These are phyloP conservation scores for Gracilaria domingensis DNA, from an alignment of 23 red algal genomes.

Conservation along the genomic window DNA sequence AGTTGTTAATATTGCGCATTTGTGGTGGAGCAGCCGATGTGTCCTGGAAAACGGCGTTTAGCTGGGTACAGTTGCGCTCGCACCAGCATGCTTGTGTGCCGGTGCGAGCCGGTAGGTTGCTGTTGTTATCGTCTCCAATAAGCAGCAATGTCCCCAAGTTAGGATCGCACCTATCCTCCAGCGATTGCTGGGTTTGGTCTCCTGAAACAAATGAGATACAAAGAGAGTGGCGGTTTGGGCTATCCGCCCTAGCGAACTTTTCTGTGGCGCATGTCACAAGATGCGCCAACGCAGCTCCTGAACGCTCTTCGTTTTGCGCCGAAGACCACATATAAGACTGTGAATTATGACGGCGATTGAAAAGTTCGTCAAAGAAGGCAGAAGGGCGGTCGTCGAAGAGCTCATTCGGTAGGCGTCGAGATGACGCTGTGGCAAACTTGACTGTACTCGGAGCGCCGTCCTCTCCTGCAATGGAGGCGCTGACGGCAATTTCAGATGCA, in stretches of 20 bases:
- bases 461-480: neutral
- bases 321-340: neutral
- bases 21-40: neutral
- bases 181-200: neutral
- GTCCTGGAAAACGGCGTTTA: neutral
- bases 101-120: neutral
- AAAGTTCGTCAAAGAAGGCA: neutral
- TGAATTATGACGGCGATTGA: neutral
- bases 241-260: neutral
- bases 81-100: neutral
- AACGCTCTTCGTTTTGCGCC: neutral
- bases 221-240: neutral
- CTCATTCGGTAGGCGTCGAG: neutral
- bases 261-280: neutral
- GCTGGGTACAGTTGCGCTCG: neutral
- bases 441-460: neutral
- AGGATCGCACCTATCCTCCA: neutral
- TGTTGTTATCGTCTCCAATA: neutral
- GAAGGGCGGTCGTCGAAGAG: neutral
- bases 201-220: neutral
- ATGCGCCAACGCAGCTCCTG: neutral
- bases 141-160: neutral
- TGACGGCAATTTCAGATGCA: neutral
- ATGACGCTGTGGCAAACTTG: neutral
- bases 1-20: neutral